These are phyloP conservation scores for Fraxinus cuspidata DNA, from an alignment of 257 asterid genomes.

Conservation along the genomic window DNA sequence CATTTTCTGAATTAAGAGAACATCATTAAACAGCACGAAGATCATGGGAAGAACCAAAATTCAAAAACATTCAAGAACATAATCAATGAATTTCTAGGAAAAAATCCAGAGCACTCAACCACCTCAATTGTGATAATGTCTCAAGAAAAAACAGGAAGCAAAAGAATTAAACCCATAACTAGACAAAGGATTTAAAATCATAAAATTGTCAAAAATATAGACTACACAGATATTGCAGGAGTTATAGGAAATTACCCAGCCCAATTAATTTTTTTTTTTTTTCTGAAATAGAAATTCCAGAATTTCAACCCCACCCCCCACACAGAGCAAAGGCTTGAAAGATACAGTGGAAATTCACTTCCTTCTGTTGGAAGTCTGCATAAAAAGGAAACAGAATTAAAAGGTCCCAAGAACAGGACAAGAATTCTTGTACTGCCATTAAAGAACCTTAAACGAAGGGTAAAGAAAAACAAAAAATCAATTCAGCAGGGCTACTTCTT, in stretches of 20 bases:
- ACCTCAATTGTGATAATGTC: not conserved
- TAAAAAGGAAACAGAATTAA: conserved; percentile 35
- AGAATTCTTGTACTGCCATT: conserved; percentile 39
- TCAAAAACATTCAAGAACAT: not conserved
- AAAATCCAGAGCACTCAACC: not conserved
- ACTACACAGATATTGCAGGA: not conserved
- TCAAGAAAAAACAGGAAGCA: conserved; percentile 4
- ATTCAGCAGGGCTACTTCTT: conserved; percentile 15
- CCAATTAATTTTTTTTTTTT: conserved; percentile 21
- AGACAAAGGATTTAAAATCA: conserved; percentile 12
- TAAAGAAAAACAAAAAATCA: not conserved
- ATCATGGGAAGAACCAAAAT: conserved; percentile 19
- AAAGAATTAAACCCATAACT: conserved; percentile 2
- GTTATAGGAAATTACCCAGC: conserved; percentile 31
- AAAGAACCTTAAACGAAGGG: conserved; percentile 28
- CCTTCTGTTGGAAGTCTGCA: conserved; percentile 32
- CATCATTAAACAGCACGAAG: conserved; percentile 15
- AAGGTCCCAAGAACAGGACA: conserved; percentile 36
- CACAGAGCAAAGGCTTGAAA: conserved; percentile 27
- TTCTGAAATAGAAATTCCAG: conserved; percentile 25
- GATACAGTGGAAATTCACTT: conserved; percentile 26
- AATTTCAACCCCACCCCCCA: conserved; percentile 13
- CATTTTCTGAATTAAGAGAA: not conserved
- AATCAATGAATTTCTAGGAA: conserved; percentile 6
- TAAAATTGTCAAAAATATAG: not conserved